Evolutionary conservation across 108 stramenopile species (phyloP), one percentile per base, ranked within the genome.

Genomic region (Cyclotella atomus): DNA sequence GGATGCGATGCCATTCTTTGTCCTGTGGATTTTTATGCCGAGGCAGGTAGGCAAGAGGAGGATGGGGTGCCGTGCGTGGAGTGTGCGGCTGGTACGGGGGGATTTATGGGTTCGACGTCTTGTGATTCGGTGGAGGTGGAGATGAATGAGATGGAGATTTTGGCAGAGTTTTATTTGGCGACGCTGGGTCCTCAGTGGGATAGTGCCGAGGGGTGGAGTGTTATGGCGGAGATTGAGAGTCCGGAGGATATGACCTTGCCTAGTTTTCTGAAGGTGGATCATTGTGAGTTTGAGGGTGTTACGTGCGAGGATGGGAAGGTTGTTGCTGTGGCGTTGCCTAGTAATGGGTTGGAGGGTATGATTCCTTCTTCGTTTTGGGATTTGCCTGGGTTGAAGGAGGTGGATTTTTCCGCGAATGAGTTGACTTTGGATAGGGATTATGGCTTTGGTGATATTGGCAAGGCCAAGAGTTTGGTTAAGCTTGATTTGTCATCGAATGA

Each of bases 1-100:
- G 89, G 86, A n/a, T 89, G 88, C 47, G 73, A 75, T 68, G 85
- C 85, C 12, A 89, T 89, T 47, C 57, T 86, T 33, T 89, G 88
- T 45, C 85, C 85, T 8, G 41, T 63, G 14, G 75, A 68, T 15
- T 71, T 47, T 32, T 89, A 77, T 72, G 71, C 70, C 55, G 73
- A 68, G 17, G 61, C 59, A 9, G 88, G 88, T 30, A 55, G 70
- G 38, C 77, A 79, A 53, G 82, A 80, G 29, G 74, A 74, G 30
- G 85, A 77, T 12, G 56, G 68, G n/a, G 60, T 53, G 9, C 75
- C 69, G 16, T 88, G 88, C 47, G 73, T 61, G 27, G 57, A 73
- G 27, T 86, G 84, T 66, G 33, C 65, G 21, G 72, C 49, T n/a
- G 88, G 86, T 21, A 82, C 85, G 1, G 76, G 70, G 20, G 75